Conservation (phyloP, 495 filamentous ascomycete species). For the Penicillium crystallinum region DNA sequence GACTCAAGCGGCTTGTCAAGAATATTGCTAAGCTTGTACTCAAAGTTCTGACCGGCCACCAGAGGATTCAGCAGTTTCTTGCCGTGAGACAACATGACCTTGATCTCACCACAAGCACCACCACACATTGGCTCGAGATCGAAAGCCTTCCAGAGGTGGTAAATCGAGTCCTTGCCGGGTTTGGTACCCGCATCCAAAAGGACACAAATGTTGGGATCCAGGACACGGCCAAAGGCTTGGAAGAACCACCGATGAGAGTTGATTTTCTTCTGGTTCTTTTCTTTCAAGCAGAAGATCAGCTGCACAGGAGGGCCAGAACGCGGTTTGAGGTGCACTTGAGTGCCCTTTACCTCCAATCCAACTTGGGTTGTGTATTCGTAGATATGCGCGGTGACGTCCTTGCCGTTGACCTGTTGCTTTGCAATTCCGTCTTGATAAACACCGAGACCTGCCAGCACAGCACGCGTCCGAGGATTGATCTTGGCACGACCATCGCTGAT, state of each 20-base stretch:
- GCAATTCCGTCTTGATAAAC: slow-evolving; percentile 98
- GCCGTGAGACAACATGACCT: slow-evolving; percentile 92
- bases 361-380: slow-evolving; percentile 99
- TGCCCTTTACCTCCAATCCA: slow-evolving; percentile 79
- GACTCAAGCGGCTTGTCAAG: slow-evolving; percentile 97
- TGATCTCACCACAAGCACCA: slow-evolving; percentile 98
- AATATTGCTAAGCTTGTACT: slow-evolving; percentile 99
- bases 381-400: slow-evolving; percentile 96
- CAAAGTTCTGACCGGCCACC: slow-evolving; percentile 96
- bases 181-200: slow-evolving; percentile 94
- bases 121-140: slow-evolving; percentile 96
- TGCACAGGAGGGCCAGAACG: slow-evolving; percentile 78
- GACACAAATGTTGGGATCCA: slow-evolving; percentile 95
- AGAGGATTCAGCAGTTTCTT: slow-evolving; percentile 91
- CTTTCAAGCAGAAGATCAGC: slow-evolving; percentile 97
- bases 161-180: slow-evolving; percentile 89
- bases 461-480: slow-evolving; percentile 88
- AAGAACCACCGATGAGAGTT: slow-evolving; percentile 99
- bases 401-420: slow-evolving; percentile 94
- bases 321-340: slow-evolving; percentile 74
- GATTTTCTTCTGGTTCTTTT: slow-evolving; percentile 99
- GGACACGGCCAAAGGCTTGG: slow-evolving; percentile 87
- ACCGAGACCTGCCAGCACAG: slow-evolving; percentile 87
- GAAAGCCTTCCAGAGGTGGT: slow-evolving; percentile 97
- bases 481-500: slow-evolving; percentile 98